A percentile compares a stretch with the other conserved stretches of the same genome.
Conservation (phyloP, 2,329 filamentous ascomycete genomes). For the Dothidotthia symphoricarpi region DNA sequence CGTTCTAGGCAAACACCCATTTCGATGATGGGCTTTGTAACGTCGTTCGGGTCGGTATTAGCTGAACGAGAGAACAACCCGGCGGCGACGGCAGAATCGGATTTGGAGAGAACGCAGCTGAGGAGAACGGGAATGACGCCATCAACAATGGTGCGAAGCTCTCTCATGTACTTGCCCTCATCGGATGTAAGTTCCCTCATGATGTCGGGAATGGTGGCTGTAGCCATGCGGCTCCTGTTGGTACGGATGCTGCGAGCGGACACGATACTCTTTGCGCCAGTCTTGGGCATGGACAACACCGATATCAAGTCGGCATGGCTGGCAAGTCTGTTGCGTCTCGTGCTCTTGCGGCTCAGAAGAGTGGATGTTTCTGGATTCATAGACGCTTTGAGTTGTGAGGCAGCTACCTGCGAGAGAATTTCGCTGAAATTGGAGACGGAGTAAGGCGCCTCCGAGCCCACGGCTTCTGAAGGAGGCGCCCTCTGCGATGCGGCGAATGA, state of each 20-base stretch:
- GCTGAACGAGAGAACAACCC: slow-evolving; percentile 65
- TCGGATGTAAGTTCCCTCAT: slow-evolving; percentile 78
- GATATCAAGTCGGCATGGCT: slow-evolving; percentile 94
- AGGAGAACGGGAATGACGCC: slow-evolving; percentile 92
- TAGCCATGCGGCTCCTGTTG: slow-evolving; percentile 64
- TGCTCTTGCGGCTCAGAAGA: slow-evolving; percentile 47
- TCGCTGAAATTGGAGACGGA: slow-evolving; percentile 18
- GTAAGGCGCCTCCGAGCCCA: slow-evolving; percentile 26
- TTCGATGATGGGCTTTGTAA: slow-evolving; percentile 84
- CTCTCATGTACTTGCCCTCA: slow-evolving; percentile 82
- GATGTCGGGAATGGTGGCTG: slow-evolving; percentile 70
- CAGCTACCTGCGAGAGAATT: slow-evolving; percentile 19
- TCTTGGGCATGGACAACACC: slow-evolving; percentile 71
- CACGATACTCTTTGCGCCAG: slow-evolving; percentile 66
- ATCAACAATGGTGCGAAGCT: slow-evolving; percentile 89
- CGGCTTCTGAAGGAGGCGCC: slow-evolving; percentile 28
- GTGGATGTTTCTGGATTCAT: slow-evolving; percentile 35
- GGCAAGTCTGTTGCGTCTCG: slow-evolving; percentile 66
- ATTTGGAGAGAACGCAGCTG: slow-evolving; percentile 75
- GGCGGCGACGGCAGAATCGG: slow-evolving; percentile 61
- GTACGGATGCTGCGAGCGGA: slow-evolving; percentile 78
- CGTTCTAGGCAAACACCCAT: slow-evolving; percentile 92
- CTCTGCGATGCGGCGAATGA: slow-evolving; percentile 44
- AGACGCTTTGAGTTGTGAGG: slow-evolving; percentile 32
- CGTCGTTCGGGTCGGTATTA: slow-evolving; percentile 56